Evolutionary conservation across 768 basidiomycete genomes (phyloP).

Genomic region (Mycena chlorophos): DNA sequence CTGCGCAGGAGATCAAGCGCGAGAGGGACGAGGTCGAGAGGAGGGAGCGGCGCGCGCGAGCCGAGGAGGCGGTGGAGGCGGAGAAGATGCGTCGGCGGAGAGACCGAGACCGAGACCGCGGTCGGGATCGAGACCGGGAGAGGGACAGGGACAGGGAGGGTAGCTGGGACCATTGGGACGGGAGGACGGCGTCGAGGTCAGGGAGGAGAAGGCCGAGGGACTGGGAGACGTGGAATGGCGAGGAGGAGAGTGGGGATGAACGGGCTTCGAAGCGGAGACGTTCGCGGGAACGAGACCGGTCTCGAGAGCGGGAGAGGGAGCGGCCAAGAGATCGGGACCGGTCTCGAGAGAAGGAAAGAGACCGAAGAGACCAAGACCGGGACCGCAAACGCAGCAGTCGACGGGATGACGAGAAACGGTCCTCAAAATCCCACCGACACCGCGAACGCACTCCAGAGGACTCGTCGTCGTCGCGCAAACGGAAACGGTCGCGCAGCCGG

Average conservation of each 20-base stretch:
- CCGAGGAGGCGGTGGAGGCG: conserved; percentile 74
- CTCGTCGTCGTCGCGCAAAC: conserved; percentile 24
- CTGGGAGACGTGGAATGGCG: conserved; percentile 53
- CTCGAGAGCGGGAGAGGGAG: too few relatives aligned
- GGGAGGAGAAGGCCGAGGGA: conserved; percentile 47
- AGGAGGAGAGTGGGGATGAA: conserved; percentile 37
- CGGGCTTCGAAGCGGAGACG: conserved; percentile 22
- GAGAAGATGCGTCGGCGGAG: conserved; percentile 56
- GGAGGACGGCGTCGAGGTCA: conserved; percentile 48
- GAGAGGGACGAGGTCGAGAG: conserved; percentile 68
- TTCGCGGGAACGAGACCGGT: conserved; percentile 13
- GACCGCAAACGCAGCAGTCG: conserved; percentile 26
- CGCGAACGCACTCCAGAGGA: conserved; percentile 17
- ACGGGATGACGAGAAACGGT: conserved; percentile 11
- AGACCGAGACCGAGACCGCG: conserved; percentile 32
- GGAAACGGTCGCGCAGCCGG: conserved; percentile 24
- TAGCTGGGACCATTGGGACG: conserved; percentile 55
- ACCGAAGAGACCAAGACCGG: conserved; percentile 23
- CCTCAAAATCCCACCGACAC: conserved; percentile 11
- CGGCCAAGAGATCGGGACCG: too few relatives aligned
- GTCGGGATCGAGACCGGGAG: conserved; percentile 28
- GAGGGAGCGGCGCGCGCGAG: conserved; percentile 60
- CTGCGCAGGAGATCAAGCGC: conserved; percentile 71
- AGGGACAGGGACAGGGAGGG: conserved; percentile 25
- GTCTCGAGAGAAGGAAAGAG: too few relatives aligned